Evolutionary conservation across 1,139 yeast genomes (phyloP).

Genomic region (Yamadazyma blattariae): DNA sequence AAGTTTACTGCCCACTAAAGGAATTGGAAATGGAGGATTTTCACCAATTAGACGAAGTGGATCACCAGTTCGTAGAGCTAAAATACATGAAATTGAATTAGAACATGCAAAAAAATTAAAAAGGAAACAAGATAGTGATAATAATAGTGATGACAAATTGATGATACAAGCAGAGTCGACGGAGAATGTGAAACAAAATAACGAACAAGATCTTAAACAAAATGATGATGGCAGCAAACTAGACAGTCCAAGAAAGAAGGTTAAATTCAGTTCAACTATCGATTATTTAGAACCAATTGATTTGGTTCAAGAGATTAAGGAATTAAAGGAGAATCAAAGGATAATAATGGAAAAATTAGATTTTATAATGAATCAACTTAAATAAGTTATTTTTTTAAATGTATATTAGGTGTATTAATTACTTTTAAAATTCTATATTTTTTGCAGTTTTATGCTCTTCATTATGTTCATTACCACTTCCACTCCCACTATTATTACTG

Average conservation of each 20-base stretch:
- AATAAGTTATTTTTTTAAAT: slow-evolving; percentile 1
- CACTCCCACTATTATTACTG: slow-evolving; percentile 2
- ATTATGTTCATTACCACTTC: slow-evolving; percentile 9
- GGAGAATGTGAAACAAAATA: too few species aligned
- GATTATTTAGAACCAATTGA: slow-evolving; percentile 8
- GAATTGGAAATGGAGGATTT: slow-evolving; percentile 2
- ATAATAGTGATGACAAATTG: slow-evolving; percentile 1
- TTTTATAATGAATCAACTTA: slow-evolving; percentile 4
- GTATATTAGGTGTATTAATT: slow-evolving; percentile 3
- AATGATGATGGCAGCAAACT: too few species aligned
- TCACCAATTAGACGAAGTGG: slow-evolving; percentile 37
- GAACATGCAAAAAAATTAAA: slow-evolving; percentile 9
- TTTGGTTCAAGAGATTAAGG: slow-evolving; percentile 4
- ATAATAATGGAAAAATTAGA: slow-evolving; percentile 15
- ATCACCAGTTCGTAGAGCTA: slow-evolving; percentile 32
- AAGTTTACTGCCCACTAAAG: slow-evolving; percentile 1
- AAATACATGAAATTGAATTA: slow-evolving; percentile 28
- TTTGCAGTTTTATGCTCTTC: slow-evolving; percentile 28
- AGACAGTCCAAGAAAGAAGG: slow-evolving; percentile 12
- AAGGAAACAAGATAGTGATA: too few species aligned
- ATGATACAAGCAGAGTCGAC: background rate
- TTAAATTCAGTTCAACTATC: slow-evolving; percentile 15
- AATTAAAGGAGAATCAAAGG: slow-evolving; percentile 14
- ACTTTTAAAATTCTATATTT: slow-evolving; percentile 32
- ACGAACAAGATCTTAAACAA: too few species aligned